Percentiles rank a stretch among this genome's conserved stretches.
Evolutionary conservation across 2,329 filamentous ascomycete species (phyloP).

Genomic region (Lizonia empirigonia): DNA sequence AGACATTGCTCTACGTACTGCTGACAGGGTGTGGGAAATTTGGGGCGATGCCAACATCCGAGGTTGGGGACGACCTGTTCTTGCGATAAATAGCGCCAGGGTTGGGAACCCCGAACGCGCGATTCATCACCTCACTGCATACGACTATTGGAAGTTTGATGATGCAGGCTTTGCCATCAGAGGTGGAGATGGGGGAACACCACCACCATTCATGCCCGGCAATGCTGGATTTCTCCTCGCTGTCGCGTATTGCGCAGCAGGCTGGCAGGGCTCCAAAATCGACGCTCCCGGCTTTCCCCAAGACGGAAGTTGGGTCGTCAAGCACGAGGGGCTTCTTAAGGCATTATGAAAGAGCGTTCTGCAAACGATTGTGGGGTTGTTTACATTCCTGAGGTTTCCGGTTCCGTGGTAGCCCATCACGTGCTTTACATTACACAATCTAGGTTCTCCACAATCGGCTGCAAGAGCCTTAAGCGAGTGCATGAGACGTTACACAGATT

Average conservation of each 20-base stretch:
- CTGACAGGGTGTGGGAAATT: slow-evolving; percentile 32
- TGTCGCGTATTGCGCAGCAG: slow-evolving; percentile 60
- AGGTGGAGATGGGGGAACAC: slow-evolving; percentile 58
- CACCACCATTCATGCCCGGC: slow-evolving; percentile 64
- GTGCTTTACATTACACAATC: slow-evolving; percentile 2
- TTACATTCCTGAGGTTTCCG: slow-evolving; percentile 14
- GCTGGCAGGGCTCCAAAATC: slow-evolving; percentile 56
- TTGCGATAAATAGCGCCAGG: slow-evolving; percentile 38
- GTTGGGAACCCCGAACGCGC: slow-evolving; percentile 30
- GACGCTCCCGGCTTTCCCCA: slow-evolving; percentile 31
- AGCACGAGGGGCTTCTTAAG: slow-evolving; percentile 31
- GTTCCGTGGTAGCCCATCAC: slow-evolving; percentile 1
- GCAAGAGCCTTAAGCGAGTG: slow-evolving; percentile 1
- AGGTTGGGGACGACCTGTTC: slow-evolving; percentile 40
- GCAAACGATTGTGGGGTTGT: slow-evolving; percentile 11
- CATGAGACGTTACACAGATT: slow-evolving; percentile 4
- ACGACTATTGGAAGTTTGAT: slow-evolving; percentile 60
- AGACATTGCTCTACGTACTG: slow-evolving; percentile 30
- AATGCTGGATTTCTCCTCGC: slow-evolving; percentile 57
- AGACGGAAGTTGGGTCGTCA: slow-evolving; percentile 29
- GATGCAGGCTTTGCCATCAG: slow-evolving; percentile 59
- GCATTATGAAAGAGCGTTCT: slow-evolving; percentile 17
- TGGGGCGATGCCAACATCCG: slow-evolving; percentile 40
- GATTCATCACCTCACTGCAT: slow-evolving; percentile 53
- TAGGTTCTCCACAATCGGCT: slow-evolving; percentile 1